Base-by-base conservation (phyloP, 2,329 filamentous ascomycete genomes). In the Pseudopyricularia cyperi region DNA sequence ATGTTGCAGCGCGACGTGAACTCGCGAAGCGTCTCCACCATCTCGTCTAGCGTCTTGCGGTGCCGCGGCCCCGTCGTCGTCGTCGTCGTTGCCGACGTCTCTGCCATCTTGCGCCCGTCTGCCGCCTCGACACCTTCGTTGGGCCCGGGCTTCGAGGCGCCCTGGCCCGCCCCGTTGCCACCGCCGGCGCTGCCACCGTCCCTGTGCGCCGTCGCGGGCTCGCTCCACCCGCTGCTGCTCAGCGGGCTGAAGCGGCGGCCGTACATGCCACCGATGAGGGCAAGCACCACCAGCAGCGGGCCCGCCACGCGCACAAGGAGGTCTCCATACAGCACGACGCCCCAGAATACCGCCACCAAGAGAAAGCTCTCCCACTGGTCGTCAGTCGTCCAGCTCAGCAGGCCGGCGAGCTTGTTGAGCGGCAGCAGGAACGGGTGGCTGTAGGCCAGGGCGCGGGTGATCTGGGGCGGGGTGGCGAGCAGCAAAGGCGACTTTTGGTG, bases 341-440 rank as follows among this genome's bases (percentile, higher is more conserved):
- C 85, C 93, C 93, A 98, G 64, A 95, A 98, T 32, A 71, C 76
- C 17, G 83, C 83, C 3, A 98, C 76, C 32, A 98, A 67, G 55
- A 98, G 73, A 63, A 97, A 98, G 73, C 90, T 96, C 73, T 97
- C 89, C 91, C 91, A 98, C 0, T 90, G 83, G 64, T 98, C 93
- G 37, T 80, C 86, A 1, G 86, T 90, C 8, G 89, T 95, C 93
- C 93, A 98, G 70, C 87, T 95, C 56, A 98, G 63, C 55, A 98
- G 71, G 0, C 91, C 93, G 3, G 79, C 85, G 15, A 95, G 68
- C 63, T 85, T 87, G 66, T 96, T 97, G 53, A 97, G 72, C 6
- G 90, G 89, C 7, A 95, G 73, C 7, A 98, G 74, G 64, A 96
- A 97, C 0, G 93, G 90, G 64, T 98, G 91, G 57, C 90, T 95